Evolutionary conservation across 169 alveolate species (phyloP), one percentile per base, ranked within the genome.

Genomic region (Toxoplasma gondii): DNA sequence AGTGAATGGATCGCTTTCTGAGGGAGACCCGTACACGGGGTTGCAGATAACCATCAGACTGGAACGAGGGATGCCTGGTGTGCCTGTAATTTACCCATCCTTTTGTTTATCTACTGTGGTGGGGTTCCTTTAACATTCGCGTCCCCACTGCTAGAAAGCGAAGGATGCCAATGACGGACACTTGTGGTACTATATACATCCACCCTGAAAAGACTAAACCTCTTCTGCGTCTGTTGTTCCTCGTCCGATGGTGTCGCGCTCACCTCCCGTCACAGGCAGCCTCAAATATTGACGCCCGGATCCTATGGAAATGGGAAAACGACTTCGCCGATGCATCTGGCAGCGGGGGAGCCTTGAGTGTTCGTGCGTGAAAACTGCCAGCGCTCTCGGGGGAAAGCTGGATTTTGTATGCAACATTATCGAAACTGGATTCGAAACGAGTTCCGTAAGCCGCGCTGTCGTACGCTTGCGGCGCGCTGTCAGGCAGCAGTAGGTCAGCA

Each of bases 371-470:
- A 29, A 19, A 12, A 36, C 39, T n/a, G 29, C 27, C 39, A 36
- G 44, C 24, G 86, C 39, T 17, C 86, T 45, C 45, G 39, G 74
- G 74, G 74, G 39, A 36, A 41, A 78, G 86, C 45, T 78, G 86
- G 22, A 78, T 31, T 78, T 27, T 78, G 86, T 78, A 78, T 1
- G 86, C 49, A n/a, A 78, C 86, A n/a, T n/a, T n/a, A 29, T 78
- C 45, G 0, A 17, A n/a, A 29, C 86, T 45, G 39, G 24, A 10
- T 16, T 78, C 86, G 45, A 78, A 78, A 10, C 86, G 38, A 43
- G 90, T 82, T 39, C 90, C 90, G 67, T 82, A 82, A 0, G 64
- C 90, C 12, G 41, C 1, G 90, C 90, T 82, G 41, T 82, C 41
- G 36, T 82, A 82, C 64, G 90, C n/a, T 31, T 82, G 44, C 24